phyloP scores from a whole-genome alignment of 176 grass and related monocot genomes.

The Alopecurus myosuroides region DNA sequence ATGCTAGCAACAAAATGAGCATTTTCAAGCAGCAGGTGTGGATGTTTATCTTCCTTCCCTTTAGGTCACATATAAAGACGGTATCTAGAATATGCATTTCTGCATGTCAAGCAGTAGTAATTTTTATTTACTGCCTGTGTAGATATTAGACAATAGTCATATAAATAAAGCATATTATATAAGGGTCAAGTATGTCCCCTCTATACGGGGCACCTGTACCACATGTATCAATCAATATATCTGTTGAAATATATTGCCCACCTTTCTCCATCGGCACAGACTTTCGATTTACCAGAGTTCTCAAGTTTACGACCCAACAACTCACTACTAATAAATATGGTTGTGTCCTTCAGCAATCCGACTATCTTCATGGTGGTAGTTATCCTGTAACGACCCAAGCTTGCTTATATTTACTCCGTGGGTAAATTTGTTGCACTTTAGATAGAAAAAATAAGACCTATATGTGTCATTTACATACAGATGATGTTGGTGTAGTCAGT shows the following conservation, averaged over 20 bases:
- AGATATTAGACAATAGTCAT: background rate
- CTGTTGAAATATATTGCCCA: too few relatives aligned
- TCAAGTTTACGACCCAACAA: too few relatives aligned
- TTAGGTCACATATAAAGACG: background rate
- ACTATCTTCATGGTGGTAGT: background rate
- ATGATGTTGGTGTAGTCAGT: background rate
- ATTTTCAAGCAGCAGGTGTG: slow-evolving; percentile 98
- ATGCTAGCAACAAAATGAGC: slow-evolving; percentile 95
- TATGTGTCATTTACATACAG: background rate
- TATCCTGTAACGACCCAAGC: background rate
- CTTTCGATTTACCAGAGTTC: too few relatives aligned
- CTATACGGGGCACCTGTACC: background rate
- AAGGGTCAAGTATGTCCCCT: background rate
- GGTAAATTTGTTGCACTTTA: background rate
- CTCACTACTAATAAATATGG: too few relatives aligned
- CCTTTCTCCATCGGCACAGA: too few relatives aligned
- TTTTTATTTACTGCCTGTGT: background rate
- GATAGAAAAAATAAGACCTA: background rate
- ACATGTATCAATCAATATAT: background rate
- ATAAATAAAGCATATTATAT: background rate
- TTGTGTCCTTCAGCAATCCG: too few relatives aligned
- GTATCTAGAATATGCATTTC: background rate
- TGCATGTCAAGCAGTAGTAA: background rate
- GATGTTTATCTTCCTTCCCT: slow-evolving; percentile 31
- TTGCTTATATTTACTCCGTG: background rate